Conservation (phyloP, 73 alveolate genomes). For the Paramecium octaurelia region DNA sequence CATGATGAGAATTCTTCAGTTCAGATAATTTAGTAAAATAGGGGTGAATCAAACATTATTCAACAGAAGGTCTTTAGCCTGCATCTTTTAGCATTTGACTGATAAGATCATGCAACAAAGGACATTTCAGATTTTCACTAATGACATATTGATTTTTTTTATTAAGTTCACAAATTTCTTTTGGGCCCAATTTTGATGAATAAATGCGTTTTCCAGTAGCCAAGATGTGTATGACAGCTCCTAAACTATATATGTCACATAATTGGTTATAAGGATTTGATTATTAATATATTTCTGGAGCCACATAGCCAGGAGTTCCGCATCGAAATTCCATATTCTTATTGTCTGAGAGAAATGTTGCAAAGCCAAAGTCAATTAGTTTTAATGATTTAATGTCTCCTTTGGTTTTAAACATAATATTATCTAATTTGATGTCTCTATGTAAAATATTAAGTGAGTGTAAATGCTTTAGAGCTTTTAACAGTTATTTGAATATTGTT, state of each 20-base stretch:
- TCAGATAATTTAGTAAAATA: background rate
- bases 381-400: slow-evolving; percentile 28
- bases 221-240: slow-evolving; percentile 53
- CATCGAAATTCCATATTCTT: slow-evolving; percentile 24
- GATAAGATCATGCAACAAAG: background rate
- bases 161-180: background rate
- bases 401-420: slow-evolving; percentile 16
- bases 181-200: background rate
- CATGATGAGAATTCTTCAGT: background rate
- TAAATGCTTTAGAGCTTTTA: slow-evolving; percentile 36
- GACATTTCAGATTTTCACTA: background rate
- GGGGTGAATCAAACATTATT: background rate
- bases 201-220: background rate
- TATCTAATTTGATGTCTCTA: slow-evolving; percentile 63
- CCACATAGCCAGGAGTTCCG: slow-evolving; percentile 82
- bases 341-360: background rate
- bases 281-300: slow-evolving; percentile 74
- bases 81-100: background rate
- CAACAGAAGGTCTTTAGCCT: background rate
- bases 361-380: slow-evolving; percentile 72
- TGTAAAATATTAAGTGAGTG: background rate
- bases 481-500: background rate
- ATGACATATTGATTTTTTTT: background rate
- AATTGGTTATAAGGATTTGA: slow-evolving; percentile 60
- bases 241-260: slow-evolving; percentile 70